Percentiles rank a stretch among this genome's conserved stretches.
Evolutionary conservation across 208 protist species (phyloP).

Genomic region (Trypanosoma grayi): DNA sequence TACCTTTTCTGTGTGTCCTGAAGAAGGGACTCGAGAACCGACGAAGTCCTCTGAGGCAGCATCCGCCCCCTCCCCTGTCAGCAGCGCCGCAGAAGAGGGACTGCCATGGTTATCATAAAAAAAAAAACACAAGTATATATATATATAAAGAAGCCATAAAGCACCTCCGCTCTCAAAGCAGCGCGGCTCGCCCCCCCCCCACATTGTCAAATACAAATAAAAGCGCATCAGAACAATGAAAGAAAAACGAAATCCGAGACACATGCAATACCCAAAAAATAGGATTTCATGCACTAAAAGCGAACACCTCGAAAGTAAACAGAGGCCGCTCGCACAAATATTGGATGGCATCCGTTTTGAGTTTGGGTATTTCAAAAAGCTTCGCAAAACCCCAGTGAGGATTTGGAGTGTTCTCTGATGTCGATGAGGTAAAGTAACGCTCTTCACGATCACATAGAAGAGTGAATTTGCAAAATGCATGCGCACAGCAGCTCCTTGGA

Average conservation of each 20-base stretch:
- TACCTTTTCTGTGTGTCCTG: too few relatives aligned
- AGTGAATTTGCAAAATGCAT: conserved; percentile 63
- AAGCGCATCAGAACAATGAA: not conserved
- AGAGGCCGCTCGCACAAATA: conserved; percentile 46
- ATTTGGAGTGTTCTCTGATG: conserved; percentile 32
- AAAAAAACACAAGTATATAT: too few relatives aligned
- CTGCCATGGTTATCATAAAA: too few relatives aligned
- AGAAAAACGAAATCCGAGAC: not conserved
- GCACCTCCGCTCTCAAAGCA: too few relatives aligned
- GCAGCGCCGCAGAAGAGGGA: too few relatives aligned
- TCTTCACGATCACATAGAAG: conserved; percentile 55
- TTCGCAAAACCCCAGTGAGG: conserved; percentile 62
- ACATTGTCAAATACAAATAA: conserved; percentile 1
- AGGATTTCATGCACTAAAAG: conserved; percentile 40
- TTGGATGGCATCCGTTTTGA: conserved; percentile 45
- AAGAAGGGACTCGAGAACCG: too few relatives aligned
- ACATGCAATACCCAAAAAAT: not conserved
- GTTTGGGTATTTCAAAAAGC: conserved; percentile 58
- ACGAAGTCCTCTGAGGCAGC: too few relatives aligned
- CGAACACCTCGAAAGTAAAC: conserved; percentile 81
- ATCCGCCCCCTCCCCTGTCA: too few relatives aligned
- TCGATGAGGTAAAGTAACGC: conserved; percentile 59
- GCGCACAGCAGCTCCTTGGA: conserved; percentile 32
- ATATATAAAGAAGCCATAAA: too few relatives aligned
- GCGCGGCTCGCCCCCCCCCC: too few relatives aligned